Evolutionary conservation across 495 filamentous ascomycete species (phyloP).

Genomic region (Geopyxis carbonaria): DNA sequence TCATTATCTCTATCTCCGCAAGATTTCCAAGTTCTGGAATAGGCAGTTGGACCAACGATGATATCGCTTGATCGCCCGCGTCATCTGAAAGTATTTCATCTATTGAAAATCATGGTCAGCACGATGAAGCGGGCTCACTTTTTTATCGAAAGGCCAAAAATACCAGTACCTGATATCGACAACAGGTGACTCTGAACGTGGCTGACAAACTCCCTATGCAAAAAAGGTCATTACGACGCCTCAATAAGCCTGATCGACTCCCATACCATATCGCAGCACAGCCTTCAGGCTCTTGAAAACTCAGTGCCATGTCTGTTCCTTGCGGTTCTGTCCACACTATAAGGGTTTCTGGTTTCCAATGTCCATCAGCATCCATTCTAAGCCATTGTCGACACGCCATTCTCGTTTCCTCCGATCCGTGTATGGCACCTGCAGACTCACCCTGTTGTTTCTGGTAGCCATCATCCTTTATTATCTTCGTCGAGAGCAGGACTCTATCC

Average conservation of each 20-base stretch:
- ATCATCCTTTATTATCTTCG: slow-evolving; percentile 82
- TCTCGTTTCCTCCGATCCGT: slow-evolving; percentile 5
- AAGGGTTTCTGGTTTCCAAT: slow-evolving; percentile 55
- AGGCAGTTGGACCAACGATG: slow-evolving; percentile 52
- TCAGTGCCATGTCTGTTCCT: slow-evolving; percentile 89
- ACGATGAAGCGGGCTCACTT: no score
- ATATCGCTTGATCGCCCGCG: slow-evolving; percentile 27
- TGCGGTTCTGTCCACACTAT: slow-evolving; percentile 90
- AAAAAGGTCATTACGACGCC: no score
- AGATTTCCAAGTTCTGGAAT: slow-evolving; percentile 62
- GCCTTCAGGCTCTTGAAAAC: slow-evolving; percentile 94
- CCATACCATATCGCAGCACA: slow-evolving; percentile 81
- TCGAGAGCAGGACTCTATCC: slow-evolving; percentile 67
- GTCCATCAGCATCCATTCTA: slow-evolving; percentile 20
- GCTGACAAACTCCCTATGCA: slow-evolving; percentile 80
- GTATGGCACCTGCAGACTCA: slow-evolving; percentile 27
- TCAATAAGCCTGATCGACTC: no score
- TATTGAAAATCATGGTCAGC: no score
- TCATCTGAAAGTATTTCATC: slow-evolving; percentile 90
- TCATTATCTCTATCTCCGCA: slow-evolving; percentile 61
- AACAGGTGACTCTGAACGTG: slow-evolving; percentile 54
- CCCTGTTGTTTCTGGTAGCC: slow-evolving; percentile 98
- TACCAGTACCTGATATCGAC: slow-evolving; percentile 22
- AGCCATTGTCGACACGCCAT: neutral
- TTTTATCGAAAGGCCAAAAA: no score